phyloP scores from a whole-genome alignment of 2,329 filamentous ascomycete species.

The Alternaria triticina region DNA sequence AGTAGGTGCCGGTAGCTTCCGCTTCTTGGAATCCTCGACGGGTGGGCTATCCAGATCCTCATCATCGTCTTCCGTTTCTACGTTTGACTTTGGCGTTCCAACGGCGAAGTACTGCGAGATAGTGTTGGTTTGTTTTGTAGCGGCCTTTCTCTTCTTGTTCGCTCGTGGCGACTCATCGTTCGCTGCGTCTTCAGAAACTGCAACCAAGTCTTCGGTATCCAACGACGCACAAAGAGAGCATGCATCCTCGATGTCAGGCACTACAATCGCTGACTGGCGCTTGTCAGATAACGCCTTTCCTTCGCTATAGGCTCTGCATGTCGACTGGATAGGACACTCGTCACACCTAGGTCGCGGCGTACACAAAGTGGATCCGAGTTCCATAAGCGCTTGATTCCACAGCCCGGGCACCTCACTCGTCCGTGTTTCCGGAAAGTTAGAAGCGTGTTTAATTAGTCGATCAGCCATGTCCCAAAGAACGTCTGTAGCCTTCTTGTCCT shows the following conservation, averaged over 20 bases:
- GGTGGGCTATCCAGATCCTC: not conserved
- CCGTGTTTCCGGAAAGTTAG: conserved; percentile 38
- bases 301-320: conserved; percentile 44
- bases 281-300: conserved; percentile 30
- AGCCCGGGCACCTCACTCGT: conserved; percentile 61
- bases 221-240: conserved; percentile 37
- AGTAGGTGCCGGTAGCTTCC: conserved; percentile 23
- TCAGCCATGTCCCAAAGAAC: conserved; percentile 65
- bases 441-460: conserved; percentile 60
- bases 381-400: conserved; percentile 72
- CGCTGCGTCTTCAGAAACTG: conserved; percentile 22
- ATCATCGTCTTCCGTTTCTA: conserved; percentile 14
- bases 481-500: conserved; percentile 62
- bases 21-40: conserved; percentile 25
- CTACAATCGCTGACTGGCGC: conserved; percentile 6
- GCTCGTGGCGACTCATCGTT: conserved; percentile 18
- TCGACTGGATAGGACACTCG: conserved; percentile 42
- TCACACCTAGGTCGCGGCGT: conserved; percentile 64
- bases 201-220: conserved; percentile 39
- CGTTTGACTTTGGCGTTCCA: conserved; percentile 19
- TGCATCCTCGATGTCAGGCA: conserved; percentile 40
- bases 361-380: conserved; percentile 68
- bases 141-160: conserved; percentile 33
- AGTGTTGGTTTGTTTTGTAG: conserved; percentile 27
- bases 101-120: conserved; percentile 42